Percentiles rank a stretch among this genome's conserved stretches.
Conservation (phyloP, 208 protist species). For the Trypanosoma congolense region DNA sequence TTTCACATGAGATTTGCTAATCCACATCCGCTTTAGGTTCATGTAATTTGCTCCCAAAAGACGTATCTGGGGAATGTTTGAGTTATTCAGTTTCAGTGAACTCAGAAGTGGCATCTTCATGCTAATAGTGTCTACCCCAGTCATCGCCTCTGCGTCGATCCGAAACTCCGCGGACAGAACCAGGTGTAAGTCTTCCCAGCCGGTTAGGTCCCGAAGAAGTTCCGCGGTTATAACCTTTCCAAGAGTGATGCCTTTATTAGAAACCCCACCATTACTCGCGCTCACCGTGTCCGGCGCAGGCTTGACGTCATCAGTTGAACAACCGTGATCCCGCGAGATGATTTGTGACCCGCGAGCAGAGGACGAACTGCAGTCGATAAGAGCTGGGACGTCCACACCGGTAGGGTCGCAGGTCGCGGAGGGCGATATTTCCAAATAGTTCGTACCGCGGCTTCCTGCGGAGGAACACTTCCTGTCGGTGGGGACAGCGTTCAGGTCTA, state of each 20-base stretch:
- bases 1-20: conserved; percentile 67
- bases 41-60: conserved; percentile 58
- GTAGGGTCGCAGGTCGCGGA: neutral
- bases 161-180: conserved; percentile 59
- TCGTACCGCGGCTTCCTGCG: neutral
- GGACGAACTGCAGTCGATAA: neutral
- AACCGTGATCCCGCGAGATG: no score
- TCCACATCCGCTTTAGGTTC: conserved; percentile 65
- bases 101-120: conserved; percentile 41
- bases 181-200: conserved; percentile 69
- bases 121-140: conserved; percentile 56
- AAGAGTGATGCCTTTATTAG: conserved; percentile 4
- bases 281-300: neutral
- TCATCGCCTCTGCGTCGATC: conserved; percentile 48
- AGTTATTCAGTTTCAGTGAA: conserved; percentile 65
- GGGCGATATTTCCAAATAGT: neutral
- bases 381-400: neutral
- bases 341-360: neutral
- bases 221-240: conserved; percentile 48
- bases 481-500: neutral
- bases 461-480: neutral
- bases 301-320: no score
- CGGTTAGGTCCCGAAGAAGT: conserved; percentile 64
- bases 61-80: conserved; percentile 58
- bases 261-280: neutral